Conservation (phyloP, 1,284 basidiomycete genomes). For the Trametes pubescens region DNA sequence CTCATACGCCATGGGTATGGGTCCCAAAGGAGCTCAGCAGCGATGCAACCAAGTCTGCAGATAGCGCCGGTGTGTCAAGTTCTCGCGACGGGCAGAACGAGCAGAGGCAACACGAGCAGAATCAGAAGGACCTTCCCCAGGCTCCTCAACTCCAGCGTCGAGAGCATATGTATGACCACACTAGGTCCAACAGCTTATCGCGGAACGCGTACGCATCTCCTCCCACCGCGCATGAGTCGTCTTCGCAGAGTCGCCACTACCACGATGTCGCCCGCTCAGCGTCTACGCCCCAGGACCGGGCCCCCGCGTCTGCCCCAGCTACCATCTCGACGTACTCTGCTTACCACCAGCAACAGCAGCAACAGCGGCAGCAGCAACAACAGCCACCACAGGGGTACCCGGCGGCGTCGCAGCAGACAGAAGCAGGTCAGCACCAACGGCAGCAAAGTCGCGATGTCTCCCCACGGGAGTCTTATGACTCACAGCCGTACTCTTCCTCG, state of each 20-base stretch:
- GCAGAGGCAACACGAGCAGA: constrained; percentile 17
- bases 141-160: constrained; percentile 15
- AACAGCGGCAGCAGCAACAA: constrained; percentile 28
- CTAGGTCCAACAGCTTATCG: constrained; percentile 18
- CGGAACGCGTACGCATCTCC: constrained; percentile 11
- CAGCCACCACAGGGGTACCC: constrained; percentile 23
- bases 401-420: constrained; percentile 16
- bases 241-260: constrained; percentile 18
- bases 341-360: constrained; percentile 33
- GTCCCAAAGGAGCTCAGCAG: constrained; percentile 43
- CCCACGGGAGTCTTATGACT: constrained; percentile 19
- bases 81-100: constrained; percentile 24
- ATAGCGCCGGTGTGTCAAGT: constrained; percentile 10
- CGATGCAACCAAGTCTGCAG: constrained; percentile 31
- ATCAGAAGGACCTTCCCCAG: constrained; percentile 21
- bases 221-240: constrained; percentile 13
- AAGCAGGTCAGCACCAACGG: constrained; percentile 21
- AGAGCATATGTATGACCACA: constrained; percentile 19
- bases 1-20: constrained; percentile 50
- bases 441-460: constrained; percentile 30
- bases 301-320: constrained; percentile 29
- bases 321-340: constrained; percentile 31
- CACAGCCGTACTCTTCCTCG: constrained; percentile 17
- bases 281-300: constrained; percentile 14
- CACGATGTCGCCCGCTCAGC: constrained; percentile 11